These are phyloP conservation scores for Pseudotsuga menziesii DNA, from an alignment of 75 land plant genomes.

Conservation along the genomic window DNA sequence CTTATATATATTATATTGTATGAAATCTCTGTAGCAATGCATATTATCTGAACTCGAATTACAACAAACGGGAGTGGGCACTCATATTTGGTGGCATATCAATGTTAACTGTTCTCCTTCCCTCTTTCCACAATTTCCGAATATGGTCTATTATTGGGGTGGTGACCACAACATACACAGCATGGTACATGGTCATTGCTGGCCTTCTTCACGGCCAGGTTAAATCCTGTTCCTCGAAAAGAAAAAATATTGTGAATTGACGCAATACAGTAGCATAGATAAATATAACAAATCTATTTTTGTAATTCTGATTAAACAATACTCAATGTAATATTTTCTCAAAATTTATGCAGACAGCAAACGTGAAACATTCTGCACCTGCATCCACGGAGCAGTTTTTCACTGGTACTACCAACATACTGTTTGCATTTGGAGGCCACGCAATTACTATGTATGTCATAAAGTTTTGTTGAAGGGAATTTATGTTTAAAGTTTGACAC, in stretches of 20 bases:
- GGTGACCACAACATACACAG: slow-evolving; percentile 33
- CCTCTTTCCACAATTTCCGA: slow-evolving; percentile 28
- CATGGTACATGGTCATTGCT: slow-evolving; percentile 34
- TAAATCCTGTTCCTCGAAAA: not conserved
- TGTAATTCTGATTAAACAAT: not conserved
- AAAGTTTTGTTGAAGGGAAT: not conserved
- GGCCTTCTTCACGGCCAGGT: slow-evolving; percentile 31
- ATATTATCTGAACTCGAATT: slow-evolving; percentile 9
- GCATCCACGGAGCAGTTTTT: slow-evolving; percentile 18
- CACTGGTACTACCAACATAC: slow-evolving; percentile 32
- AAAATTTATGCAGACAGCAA: slow-evolving; percentile 9
- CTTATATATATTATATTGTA: too few relatives aligned
- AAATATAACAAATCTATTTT: too few relatives aligned
- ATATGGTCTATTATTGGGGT: slow-evolving; percentile 28
- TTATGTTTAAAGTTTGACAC: too few relatives aligned
- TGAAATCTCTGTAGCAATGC: too few relatives aligned
- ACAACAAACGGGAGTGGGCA: slow-evolving; percentile 22
- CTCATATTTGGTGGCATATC: slow-evolving; percentile 23
- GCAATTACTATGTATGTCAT: slow-evolving; percentile 27
- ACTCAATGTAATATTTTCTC: not conserved
- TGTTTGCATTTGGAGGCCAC: slow-evolving; percentile 33
- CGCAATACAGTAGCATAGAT: too few relatives aligned
- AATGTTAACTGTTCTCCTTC: slow-evolving; percentile 15
- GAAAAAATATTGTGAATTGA: not conserved
- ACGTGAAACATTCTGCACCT: slow-evolving; percentile 23